These are phyloP conservation scores for Gremmenia infestans DNA, from an alignment of 2,329 filamentous ascomycete genomes.

Conservation along the genomic window DNA sequence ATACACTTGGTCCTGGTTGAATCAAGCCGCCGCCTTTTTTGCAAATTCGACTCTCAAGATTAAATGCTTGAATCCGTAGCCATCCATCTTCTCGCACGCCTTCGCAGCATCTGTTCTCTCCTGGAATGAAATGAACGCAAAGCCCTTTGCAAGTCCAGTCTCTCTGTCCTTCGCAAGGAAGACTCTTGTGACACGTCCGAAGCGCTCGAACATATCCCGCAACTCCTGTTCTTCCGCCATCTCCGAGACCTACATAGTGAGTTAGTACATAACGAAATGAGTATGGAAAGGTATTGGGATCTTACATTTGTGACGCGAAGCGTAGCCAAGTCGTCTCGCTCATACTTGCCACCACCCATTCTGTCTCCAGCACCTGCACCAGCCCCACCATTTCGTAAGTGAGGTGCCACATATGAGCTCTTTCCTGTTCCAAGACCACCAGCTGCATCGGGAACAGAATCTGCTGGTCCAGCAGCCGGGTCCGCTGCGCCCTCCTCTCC, in stretches of 20 bases:
- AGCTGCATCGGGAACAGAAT: conserved; percentile 37
- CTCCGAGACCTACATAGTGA: conserved; percentile 69
- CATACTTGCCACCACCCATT: conserved; percentile 83
- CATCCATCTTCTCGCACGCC: conserved; percentile 97
- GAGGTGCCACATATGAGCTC: conserved; percentile 90
- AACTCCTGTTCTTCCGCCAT: conserved; percentile 95
- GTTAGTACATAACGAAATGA: conserved; percentile 12
- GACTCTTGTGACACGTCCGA: conserved; percentile 92
- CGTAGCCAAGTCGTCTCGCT: conserved; percentile 93
- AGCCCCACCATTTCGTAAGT: conserved; percentile 68
- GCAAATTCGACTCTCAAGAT: conserved; percentile 85
- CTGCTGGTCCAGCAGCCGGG: conserved; percentile 45
- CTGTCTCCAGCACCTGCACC: conserved; percentile 65
- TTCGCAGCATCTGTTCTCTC: conserved; percentile 85
- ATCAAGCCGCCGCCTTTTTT: conserved; percentile 54
- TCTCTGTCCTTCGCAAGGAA: conserved; percentile 98
- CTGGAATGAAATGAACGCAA: conserved; percentile 96
- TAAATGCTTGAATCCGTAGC: conserved; percentile 83
- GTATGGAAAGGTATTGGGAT: conserved; percentile 26
- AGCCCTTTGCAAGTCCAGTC: conserved; percentile 93
- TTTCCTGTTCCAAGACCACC: conserved; percentile 61
- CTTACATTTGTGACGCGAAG: conserved; percentile 95
- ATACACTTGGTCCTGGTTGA: not conserved
- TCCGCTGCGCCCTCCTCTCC: conserved; percentile 54
- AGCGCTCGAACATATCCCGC: conserved; percentile 96